Conservation (phyloP, 805 yeast species). For the Debaryomyces castellii region DNA sequence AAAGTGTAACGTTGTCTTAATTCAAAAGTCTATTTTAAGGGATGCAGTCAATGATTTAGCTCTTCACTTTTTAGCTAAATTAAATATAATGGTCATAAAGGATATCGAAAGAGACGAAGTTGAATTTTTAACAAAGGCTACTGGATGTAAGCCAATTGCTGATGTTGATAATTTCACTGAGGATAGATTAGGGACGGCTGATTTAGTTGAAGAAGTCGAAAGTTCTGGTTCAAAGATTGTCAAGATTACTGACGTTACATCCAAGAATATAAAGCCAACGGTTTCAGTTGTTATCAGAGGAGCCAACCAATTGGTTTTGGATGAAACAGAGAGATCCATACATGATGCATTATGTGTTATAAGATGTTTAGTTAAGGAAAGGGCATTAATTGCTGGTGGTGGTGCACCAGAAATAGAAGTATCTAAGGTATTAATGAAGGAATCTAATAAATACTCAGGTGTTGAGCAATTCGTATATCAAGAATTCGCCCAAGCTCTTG, state of each 20-base stretch:
- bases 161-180: slow-evolving; percentile 92
- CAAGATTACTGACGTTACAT: slow-evolving; percentile 72
- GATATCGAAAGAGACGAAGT: slow-evolving; percentile 96
- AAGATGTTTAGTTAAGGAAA: slow-evolving; percentile 83
- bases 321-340: slow-evolving; percentile 94
- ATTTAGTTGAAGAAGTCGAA: slow-evolving; percentile 86
- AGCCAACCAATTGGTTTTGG: slow-evolving; percentile 84
- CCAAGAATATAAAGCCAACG: slow-evolving; percentile 59
- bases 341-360: slow-evolving; percentile 97
- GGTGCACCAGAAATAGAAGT: slow-evolving; percentile 97
- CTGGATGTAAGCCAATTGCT: slow-evolving; percentile 95
- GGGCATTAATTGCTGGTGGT: slow-evolving; percentile 94
- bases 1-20: slow-evolving; percentile 87
- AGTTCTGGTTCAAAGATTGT: slow-evolving; percentile 88
- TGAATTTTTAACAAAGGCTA: slow-evolving; percentile 79
- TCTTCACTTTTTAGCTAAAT: slow-evolving; percentile 87
- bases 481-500: slow-evolving; percentile 89
- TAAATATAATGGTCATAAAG: slow-evolving; percentile 90
- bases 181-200: slow-evolving; percentile 89
- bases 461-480: slow-evolving; percentile 88
- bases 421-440: slow-evolving; percentile 69
- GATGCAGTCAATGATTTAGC: slow-evolving; percentile 96
- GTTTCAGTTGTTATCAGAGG: slow-evolving; percentile 94
- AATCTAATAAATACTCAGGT: slow-evolving; percentile 72
- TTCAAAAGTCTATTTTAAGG: slow-evolving; percentile 89